phyloP scores from a whole-genome alignment of 768 basidiomycete genomes.

The Collybiopsis confluens region DNA sequence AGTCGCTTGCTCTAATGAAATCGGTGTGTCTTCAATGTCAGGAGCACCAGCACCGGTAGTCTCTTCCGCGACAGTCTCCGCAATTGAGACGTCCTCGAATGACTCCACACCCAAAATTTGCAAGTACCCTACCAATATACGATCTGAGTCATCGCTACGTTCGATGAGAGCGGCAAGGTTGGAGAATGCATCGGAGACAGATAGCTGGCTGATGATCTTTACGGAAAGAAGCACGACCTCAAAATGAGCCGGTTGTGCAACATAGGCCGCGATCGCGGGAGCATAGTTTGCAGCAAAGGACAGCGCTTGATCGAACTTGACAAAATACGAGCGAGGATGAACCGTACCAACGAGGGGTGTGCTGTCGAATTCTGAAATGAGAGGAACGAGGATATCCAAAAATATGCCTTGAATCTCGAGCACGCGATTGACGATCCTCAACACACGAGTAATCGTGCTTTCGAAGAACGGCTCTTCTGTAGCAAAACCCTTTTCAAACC shows the following conservation, averaged over 20 bases:
- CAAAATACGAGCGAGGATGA: slow-evolving; percentile 66
- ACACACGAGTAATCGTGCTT: slow-evolving; percentile 70
- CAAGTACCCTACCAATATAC: slow-evolving; percentile 78
- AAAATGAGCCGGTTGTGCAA: slow-evolving; percentile 63
- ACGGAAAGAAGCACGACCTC: slow-evolving; percentile 76
- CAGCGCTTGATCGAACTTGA: slow-evolving; percentile 69
- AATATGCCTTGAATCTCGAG: slow-evolving; percentile 87
- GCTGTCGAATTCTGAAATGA: slow-evolving; percentile 64
- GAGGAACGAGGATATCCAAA: slow-evolving; percentile 80
- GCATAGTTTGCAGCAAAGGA: slow-evolving; percentile 68
- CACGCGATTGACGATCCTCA: slow-evolving; percentile 77
- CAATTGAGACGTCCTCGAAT: slow-evolving; percentile 51
- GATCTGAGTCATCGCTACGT: slow-evolving; percentile 77
- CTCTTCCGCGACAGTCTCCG: slow-evolving; percentile 58
- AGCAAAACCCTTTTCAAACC: slow-evolving; percentile 66
- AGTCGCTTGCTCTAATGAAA: slow-evolving; percentile 61
- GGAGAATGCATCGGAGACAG: slow-evolving; percentile 61
- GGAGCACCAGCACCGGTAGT: slow-evolving; percentile 73
- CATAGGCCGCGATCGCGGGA: slow-evolving; percentile 79
- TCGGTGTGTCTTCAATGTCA: slow-evolving; percentile 40
- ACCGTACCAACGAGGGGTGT: slow-evolving; percentile 48
- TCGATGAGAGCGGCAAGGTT: slow-evolving; percentile 77
- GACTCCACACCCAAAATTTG: slow-evolving; percentile 61
- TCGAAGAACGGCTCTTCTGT: slow-evolving; percentile 70
- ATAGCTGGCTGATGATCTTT: slow-evolving; percentile 68